Percentiles rank a stretch among this genome's conserved stretches.
Evolutionary conservation across 2,329 filamentous ascomycete genomes (phyloP).

Genomic region (Zymoseptoria brevis): DNA sequence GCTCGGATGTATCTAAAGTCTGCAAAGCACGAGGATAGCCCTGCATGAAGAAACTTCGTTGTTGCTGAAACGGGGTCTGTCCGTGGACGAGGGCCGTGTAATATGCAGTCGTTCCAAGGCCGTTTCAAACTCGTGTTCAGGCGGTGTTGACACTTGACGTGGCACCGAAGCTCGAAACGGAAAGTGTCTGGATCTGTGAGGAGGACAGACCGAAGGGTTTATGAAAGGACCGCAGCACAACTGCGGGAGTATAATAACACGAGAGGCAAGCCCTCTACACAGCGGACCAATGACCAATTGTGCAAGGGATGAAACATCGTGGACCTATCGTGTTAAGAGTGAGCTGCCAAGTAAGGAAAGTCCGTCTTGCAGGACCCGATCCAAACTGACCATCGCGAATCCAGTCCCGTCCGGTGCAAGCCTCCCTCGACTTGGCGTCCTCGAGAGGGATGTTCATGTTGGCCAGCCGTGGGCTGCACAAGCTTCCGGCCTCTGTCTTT

Average conservation of each 20-base stretch:
- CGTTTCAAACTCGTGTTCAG: slow-evolving; percentile 21
- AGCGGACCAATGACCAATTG: slow-evolving; percentile 20
- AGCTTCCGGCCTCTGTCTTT: neutral
- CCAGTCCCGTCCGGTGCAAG: neutral
- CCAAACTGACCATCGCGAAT: neutral
- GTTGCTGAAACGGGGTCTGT: slow-evolving; percentile 14
- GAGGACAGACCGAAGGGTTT: slow-evolving; percentile 3
- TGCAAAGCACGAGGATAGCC: slow-evolving; percentile 17
- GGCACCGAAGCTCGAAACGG: slow-evolving; percentile 20
- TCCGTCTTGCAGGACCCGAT: slow-evolving; percentile 5
- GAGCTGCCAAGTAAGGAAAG: slow-evolving; percentile 21
- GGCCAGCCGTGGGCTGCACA: neutral
- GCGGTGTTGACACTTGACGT: slow-evolving; percentile 21
- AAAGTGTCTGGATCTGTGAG: slow-evolving; percentile 12
- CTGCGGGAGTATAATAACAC: slow-evolving; percentile 18
- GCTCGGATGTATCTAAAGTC: slow-evolving; percentile 11
- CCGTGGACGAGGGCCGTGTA: slow-evolving; percentile 7
- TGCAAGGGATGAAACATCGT: slow-evolving; percentile 30
- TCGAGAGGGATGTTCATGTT: neutral
- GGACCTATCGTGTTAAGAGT: slow-evolving; percentile 20
- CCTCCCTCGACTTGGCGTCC: neutral
- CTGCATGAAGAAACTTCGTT: slow-evolving; percentile 20
- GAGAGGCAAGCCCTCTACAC: slow-evolving; percentile 12
- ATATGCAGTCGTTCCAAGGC: slow-evolving; percentile 14
- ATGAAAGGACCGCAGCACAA: slow-evolving; percentile 11